Evolutionary conservation across 2,329 filamentous ascomycete genomes (phyloP).

Genomic region (Ceratocystiopsis sp.): DNA sequence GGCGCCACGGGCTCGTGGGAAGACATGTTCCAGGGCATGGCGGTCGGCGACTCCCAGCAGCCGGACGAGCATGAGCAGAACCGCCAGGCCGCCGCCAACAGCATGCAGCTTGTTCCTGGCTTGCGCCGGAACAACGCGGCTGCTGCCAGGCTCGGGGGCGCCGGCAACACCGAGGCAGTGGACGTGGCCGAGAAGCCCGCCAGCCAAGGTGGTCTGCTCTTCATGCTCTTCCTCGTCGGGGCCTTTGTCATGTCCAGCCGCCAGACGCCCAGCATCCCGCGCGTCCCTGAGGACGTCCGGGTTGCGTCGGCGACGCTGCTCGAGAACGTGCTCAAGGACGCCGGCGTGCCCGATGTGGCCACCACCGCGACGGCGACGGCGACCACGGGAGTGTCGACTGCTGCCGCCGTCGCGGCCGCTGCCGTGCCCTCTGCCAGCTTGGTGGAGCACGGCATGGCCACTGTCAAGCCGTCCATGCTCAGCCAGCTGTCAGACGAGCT

Average conservation of each 20-base stretch:
- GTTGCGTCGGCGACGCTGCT: conserved; percentile 62
- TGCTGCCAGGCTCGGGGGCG: background rate
- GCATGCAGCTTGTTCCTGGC: conserved; percentile 27
- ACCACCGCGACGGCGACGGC: no score
- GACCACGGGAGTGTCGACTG: no score
- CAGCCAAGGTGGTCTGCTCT: conserved; percentile 66
- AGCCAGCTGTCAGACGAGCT: conserved; percentile 51
- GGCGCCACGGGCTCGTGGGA: conserved; percentile 50
- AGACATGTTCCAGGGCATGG: conserved; percentile 57
- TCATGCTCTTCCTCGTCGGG: conserved; percentile 92
- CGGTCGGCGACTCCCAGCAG: conserved; percentile 29
- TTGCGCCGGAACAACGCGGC: no score
- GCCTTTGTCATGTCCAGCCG: conserved; percentile 88
- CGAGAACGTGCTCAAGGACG: conserved; percentile 68
- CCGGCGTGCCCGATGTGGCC: conserved; percentile 32
- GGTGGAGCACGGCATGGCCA: no score
- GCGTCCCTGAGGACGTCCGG: conserved; percentile 65
- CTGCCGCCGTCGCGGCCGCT: no score
- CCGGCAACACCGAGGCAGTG: conserved; percentile 33
- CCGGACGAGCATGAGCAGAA: conserved; percentile 26
- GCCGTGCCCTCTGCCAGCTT: no score
- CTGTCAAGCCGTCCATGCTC: conserved; percentile 40
- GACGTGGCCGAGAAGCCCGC: conserved; percentile 42
- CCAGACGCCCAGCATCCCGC: conserved; percentile 54
- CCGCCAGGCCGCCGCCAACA: no score